These are phyloP conservation scores for Rubia balearica DNA, from an alignment of 305 asterid genomes.

Conservation along the genomic window DNA sequence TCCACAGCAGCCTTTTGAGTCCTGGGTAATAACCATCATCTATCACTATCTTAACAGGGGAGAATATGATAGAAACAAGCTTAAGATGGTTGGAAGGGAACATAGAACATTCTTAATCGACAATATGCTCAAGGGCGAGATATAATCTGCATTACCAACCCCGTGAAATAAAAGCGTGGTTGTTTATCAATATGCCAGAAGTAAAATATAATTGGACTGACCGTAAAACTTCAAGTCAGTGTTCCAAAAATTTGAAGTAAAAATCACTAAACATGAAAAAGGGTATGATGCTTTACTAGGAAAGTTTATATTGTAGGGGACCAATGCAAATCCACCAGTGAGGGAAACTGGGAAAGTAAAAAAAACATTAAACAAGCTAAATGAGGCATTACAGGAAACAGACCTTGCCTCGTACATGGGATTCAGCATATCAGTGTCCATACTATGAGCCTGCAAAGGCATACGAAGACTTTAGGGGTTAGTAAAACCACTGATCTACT, in stretches of 20 bases:
- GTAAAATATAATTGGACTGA: neutral
- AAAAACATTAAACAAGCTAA: neutral
- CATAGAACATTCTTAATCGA: neutral
- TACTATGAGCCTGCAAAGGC: constrained; percentile 62
- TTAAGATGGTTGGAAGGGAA: neutral
- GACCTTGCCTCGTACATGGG: constrained; percentile 91
- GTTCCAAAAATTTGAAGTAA: neutral
- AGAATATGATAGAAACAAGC: neutral
- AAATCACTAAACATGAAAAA: neutral
- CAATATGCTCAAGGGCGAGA: neutral
- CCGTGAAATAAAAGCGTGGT: neutral
- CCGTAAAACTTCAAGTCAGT: neutral
- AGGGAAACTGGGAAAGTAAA: neutral
- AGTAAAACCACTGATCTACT: neutral
- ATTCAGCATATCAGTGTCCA: constrained; percentile 47
- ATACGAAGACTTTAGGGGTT: neutral
- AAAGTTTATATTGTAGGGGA: neutral
- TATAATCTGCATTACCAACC: neutral
- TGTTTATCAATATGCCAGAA: constrained; percentile 6
- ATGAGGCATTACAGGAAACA: constrained; percentile 16
- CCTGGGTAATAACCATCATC: constrained; percentile 32
- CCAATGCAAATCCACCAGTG: neutral
- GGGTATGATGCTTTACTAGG: neutral
- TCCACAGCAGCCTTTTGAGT: constrained; percentile 63
- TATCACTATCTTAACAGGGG: constrained; percentile 7